Base-by-base conservation (phyloP, 2,329 filamentous ascomycete genomes). In the Blastomyces percursus region DNA sequence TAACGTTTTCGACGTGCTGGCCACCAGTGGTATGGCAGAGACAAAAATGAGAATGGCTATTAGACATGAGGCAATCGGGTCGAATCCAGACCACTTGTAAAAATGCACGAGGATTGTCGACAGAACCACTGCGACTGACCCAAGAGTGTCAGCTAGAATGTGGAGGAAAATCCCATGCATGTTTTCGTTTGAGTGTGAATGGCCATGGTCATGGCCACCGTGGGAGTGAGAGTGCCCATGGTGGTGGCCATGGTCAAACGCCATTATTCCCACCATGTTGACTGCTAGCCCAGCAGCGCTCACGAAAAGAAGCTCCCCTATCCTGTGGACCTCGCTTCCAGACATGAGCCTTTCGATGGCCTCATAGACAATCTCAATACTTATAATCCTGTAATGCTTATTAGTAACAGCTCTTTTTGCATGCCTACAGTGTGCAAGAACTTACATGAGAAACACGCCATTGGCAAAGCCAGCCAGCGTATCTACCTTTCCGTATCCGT, bases 101-200 rank as follows among this genome's bases (percentile, higher is more conserved):
- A 90, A 86, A 71, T 95, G 88, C 0, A 95, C 96, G 27, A 97
- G 80, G 0, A 90, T 79, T 0, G 94, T 99, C 8, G 91, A 96
- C 42, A 91, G 85, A 65, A 99, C 96, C 57, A 99, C 94, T 0
- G 94, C 94, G 1, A 92, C 89, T 61, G 92, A 96, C 32, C 94
- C 94, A 38, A 97, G 85, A 0, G 94, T 96, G 73, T 99, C 94
- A 6, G 94, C 94, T 35, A 97, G 81, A 59, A 99, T 90, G 71
- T 99, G 94, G 24, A 99, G 80, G 75, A 96, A 99, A 67, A 99
- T 97, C 14, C 94, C 94, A 69, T 94, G 85, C 92, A 99, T 96
- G 72, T 99, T 99, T 70, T 99, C 94, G 73, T 96, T 96, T 65
- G 91, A 88, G n/a, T 78, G 77, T 40, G 65, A 63, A 54, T 72